phyloP scores from a whole-genome alignment of 1,284 basidiomycete genomes.

The Caloboletus firmus region DNA sequence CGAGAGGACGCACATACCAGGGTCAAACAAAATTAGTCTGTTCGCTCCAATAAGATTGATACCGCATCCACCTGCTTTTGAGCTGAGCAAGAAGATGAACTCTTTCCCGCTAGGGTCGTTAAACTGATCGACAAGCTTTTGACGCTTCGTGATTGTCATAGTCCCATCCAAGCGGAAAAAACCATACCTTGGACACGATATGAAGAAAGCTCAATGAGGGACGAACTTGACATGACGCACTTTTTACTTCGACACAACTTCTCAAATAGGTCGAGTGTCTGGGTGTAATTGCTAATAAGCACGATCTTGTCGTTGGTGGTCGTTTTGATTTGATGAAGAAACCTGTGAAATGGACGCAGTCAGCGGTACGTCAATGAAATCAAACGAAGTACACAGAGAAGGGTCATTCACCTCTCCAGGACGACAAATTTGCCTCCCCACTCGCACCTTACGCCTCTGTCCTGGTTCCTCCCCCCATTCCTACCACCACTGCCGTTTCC shows the following conservation, averaged over 20 bases:
- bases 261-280: slow-evolving; percentile 94
- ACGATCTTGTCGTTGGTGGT: slow-evolving; percentile 97
- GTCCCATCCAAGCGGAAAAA: slow-evolving; percentile 93
- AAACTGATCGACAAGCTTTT: slow-evolving; percentile 97
- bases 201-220: slow-evolving; percentile 1
- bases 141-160: slow-evolving; percentile 92
- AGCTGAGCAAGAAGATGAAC: slow-evolving; percentile 93
- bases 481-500: slow-evolving; percentile 23
- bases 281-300: slow-evolving; percentile 97
- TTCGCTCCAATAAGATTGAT: slow-evolving; percentile 99
- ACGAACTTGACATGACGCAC: slow-evolving; percentile 42
- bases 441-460: slow-evolving; percentile 58
- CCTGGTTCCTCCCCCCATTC: slow-evolving; percentile 49
- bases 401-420: slow-evolving; percentile 71
- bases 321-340: slow-evolving; percentile 79
- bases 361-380: not conserved
- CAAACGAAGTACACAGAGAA: not conserved
- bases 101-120: slow-evolving; percentile 95
- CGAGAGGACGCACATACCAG: slow-evolving; percentile 50
- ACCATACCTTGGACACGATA: slow-evolving; percentile 69
- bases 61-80: slow-evolving; percentile 97
- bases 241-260: slow-evolving; percentile 82
- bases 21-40: slow-evolving; percentile 93
- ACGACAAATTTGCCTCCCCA: slow-evolving; percentile 95
- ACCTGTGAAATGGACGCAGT: slow-evolving; percentile 47